Evolutionary conservation across 306 rosid species (phyloP).

Genomic region (Senna siamea): DNA sequence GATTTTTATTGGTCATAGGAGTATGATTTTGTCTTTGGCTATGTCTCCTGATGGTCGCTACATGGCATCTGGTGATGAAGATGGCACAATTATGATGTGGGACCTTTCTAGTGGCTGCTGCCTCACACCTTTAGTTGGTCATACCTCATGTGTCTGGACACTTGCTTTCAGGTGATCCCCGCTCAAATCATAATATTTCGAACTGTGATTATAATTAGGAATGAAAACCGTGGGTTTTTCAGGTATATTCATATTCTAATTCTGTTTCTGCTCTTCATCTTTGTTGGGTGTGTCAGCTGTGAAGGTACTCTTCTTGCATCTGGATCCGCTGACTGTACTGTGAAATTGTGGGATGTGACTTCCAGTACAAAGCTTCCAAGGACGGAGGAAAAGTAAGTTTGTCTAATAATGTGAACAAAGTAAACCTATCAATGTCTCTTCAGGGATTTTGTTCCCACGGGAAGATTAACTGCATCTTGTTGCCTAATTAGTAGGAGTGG

Average conservation of each 20-base stretch:
- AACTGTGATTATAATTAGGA: not conserved
- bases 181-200: not conserved
- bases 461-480: conserved; percentile 24
- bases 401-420: not conserved
- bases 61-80: conserved; percentile 98
- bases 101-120: conserved; percentile 92
- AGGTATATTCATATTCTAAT: not conserved
- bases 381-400: conserved; percentile 78
- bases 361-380: conserved; percentile 74
- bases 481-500: conserved; percentile 59
- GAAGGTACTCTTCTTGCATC: conserved; percentile 96
- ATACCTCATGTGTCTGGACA: conserved; percentile 92
- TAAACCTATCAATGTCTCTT: conserved; percentile 7
- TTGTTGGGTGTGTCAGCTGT: conserved; percentile 58
- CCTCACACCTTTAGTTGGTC: conserved; percentile 83
- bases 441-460: conserved; percentile 6
- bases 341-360: conserved; percentile 92
- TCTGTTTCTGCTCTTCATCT: conserved; percentile 17
- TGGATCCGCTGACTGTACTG: conserved; percentile 95
- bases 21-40: conserved; percentile 86
- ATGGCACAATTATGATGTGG: conserved; percentile 97
- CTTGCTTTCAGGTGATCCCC: conserved; percentile 78
- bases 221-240: not conserved
- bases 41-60: conserved; percentile 97
- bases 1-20: conserved; percentile 93